Evolutionary conservation across 2,329 filamentous ascomycete genomes (phyloP).

Genomic region (Sporothrix phasma): DNA sequence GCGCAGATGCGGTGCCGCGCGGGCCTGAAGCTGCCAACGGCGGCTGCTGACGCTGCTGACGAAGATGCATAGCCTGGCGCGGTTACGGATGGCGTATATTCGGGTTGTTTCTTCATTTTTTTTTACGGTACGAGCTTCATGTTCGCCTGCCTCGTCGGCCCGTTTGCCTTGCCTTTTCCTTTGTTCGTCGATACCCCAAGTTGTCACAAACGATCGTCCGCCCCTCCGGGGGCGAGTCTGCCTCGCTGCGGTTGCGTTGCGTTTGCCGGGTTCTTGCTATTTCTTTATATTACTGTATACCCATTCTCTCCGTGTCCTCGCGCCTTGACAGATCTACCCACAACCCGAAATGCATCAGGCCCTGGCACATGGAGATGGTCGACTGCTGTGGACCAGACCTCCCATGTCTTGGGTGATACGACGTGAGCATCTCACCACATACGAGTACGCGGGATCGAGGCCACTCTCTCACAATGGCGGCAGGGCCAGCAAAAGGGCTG

Average conservation of each 20-base stretch:
- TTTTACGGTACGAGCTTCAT: background rate
- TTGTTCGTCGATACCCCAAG: conserved; percentile 1
- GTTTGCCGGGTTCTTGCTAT: background rate
- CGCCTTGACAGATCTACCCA: too few relatives aligned
- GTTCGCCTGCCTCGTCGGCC: background rate
- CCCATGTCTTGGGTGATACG: too few relatives aligned
- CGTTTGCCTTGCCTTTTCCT: background rate
- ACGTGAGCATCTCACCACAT: too few relatives aligned
- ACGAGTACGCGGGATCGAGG: too few relatives aligned
- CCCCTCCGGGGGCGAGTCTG: background rate
- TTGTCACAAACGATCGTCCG: background rate
- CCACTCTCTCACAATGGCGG: too few relatives aligned
- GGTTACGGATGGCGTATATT: background rate
- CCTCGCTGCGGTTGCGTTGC: background rate
- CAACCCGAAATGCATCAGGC: too few relatives aligned
- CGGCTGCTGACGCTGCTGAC: background rate
- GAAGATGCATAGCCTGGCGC: conserved; percentile 13
- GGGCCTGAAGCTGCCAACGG: conserved; percentile 15
- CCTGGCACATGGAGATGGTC: too few relatives aligned
- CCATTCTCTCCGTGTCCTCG: too few relatives aligned
- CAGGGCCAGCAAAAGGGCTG: too few relatives aligned
- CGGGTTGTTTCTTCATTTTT: background rate
- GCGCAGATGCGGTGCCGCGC: conserved; percentile 16
- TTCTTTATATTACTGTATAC: background rate
- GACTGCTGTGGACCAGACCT: too few relatives aligned